These are phyloP conservation scores for Rhamnella rubrinervis DNA, from an alignment of 331 rosid genomes.

Conservation along the genomic window DNA sequence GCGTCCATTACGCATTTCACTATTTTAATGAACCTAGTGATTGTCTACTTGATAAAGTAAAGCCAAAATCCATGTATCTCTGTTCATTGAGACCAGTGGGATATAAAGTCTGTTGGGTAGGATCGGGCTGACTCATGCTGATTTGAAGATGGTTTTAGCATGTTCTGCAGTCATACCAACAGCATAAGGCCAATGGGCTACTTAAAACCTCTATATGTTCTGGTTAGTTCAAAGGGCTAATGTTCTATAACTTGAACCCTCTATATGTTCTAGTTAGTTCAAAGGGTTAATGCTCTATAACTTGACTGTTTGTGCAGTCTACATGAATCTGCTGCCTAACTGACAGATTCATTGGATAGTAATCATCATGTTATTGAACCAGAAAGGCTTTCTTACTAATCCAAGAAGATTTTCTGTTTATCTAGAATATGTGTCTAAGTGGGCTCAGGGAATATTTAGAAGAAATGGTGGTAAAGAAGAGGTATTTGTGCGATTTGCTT, in stretches of 20 bases:
- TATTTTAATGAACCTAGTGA: too few relatives aligned
- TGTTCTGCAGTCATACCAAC: not conserved
- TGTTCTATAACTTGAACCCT: not conserved
- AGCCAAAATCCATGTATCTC: not conserved
- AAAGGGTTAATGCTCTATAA: not conserved
- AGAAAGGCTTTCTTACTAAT: not conserved
- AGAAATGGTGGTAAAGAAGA: not conserved
- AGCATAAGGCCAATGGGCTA: not conserved
- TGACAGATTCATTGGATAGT: not conserved
- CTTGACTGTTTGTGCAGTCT: not conserved
- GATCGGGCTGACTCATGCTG: not conserved
- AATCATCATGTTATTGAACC: not conserved
- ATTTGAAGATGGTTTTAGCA: not conserved
- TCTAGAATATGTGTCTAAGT: not conserved
- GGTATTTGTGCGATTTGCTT: not conserved
- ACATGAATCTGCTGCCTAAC: not conserved
- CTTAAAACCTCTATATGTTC: not conserved
- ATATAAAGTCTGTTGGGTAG: not conserved
- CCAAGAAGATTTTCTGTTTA: not conserved
- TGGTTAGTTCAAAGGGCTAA: too few relatives aligned
- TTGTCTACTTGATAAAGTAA: too few relatives aligned
- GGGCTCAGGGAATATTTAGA: not conserved
- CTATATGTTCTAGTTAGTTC: too few relatives aligned
- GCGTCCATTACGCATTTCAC: too few relatives aligned
- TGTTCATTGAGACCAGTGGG: not conserved